These are phyloP conservation scores for Saccharomyces uvarum DNA, from an alignment of 1,139 yeast species.

Conservation along the genomic window DNA sequence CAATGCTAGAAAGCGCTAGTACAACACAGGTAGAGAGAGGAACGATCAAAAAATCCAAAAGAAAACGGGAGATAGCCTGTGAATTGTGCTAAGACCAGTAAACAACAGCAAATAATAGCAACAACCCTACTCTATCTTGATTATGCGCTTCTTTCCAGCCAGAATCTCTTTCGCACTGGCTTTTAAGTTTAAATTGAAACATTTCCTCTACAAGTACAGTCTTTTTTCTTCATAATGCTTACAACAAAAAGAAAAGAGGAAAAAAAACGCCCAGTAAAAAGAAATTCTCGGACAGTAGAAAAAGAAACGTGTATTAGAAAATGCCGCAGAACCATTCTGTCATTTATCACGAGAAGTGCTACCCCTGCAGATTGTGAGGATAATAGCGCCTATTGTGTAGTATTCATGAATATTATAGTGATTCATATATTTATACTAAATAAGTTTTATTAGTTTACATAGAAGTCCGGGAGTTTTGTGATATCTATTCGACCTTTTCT, in stretches of 20 bases:
- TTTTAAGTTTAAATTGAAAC: neutral
- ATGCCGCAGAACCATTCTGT: neutral
- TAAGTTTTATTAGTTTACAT: neutral
- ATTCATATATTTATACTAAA: neutral
- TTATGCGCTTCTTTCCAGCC: neutral
- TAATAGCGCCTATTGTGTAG: neutral
- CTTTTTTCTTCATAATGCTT: neutral
- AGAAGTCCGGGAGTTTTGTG: neutral
- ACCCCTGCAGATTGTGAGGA: neutral
- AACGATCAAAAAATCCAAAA: neutral
- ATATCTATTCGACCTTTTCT: constrained; percentile 49
- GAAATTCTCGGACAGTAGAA: neutral
- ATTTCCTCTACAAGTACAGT: neutral
- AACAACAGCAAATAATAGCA: neutral
- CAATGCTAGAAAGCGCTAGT: neutral
- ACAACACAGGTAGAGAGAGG: neutral
- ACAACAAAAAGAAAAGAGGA: neutral
- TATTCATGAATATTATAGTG: neutral
- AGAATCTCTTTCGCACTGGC: neutral
- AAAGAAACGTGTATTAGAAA: neutral
- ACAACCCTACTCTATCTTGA: neutral
- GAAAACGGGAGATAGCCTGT: neutral
- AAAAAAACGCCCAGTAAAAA: neutral
- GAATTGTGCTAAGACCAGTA: neutral
- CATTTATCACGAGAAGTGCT: neutral